Evolutionary conservation across 208 protist species (phyloP).

Genomic region (Porcisia hertigi): DNA sequence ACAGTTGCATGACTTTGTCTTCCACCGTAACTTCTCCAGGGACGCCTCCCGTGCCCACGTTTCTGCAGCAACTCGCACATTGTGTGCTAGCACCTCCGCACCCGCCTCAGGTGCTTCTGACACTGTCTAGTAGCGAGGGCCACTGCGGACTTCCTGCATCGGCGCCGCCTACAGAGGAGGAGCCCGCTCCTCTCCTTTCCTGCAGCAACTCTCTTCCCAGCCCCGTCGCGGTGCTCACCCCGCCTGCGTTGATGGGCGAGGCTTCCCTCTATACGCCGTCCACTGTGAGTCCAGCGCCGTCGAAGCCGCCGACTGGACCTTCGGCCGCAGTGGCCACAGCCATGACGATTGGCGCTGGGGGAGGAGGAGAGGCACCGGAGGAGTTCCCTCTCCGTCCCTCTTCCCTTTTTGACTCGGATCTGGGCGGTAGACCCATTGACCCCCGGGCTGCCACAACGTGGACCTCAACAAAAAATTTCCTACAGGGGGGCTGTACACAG

Average conservation of each 20-base stretch:
- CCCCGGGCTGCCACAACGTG: not conserved
- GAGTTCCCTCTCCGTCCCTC: not conserved
- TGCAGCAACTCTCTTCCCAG: not conserved
- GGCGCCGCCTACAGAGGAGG: not conserved
- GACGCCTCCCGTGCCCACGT: not conserved
- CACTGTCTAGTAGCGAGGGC: not conserved
- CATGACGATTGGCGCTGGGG: not conserved
- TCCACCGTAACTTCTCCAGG: conserved; percentile 9
- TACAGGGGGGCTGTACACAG: not conserved
- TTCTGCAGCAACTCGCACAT: not conserved
- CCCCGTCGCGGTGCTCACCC: not conserved
- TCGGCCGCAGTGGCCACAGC: not conserved
- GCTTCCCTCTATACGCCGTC: not conserved
- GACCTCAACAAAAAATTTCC: not conserved
- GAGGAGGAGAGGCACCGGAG: not conserved
- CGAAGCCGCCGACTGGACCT: not conserved
- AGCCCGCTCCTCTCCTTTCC: not conserved
- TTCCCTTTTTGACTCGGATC: conserved; percentile 19
- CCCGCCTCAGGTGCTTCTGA: not conserved
- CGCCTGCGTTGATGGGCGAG: not conserved
- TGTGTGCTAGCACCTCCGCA: not conserved
- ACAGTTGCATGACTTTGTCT: conserved; percentile 28
- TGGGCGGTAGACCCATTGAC: not conserved
- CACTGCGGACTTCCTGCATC: not conserved
- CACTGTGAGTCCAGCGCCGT: not conserved